These are phyloP conservation scores for Camellia japonica DNA, from an alignment of 148 eudicot species.

Conservation along the genomic window DNA sequence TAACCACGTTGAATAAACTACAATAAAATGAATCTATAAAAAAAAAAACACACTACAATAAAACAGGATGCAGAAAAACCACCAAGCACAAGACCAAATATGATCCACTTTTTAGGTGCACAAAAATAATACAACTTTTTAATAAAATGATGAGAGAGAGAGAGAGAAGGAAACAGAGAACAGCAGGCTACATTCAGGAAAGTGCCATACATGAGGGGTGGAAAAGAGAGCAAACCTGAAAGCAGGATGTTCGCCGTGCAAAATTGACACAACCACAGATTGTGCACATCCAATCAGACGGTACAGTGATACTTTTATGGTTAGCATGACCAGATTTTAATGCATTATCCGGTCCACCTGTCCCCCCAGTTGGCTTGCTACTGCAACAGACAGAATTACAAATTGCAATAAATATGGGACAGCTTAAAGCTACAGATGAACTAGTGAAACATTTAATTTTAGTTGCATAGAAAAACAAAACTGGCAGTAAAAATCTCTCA, in stretches of 20 bases:
- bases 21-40: too few species aligned
- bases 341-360: slow-evolving; percentile 56
- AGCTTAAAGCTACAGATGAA: not conserved
- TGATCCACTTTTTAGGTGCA: not conserved
- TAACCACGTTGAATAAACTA: too few species aligned
- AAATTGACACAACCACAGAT: slow-evolving; percentile 96
- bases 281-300: slow-evolving; percentile 96
- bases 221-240: slow-evolving; percentile 60
- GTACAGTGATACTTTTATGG: slow-evolving; percentile 51
- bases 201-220: not conserved
- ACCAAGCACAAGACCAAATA: not conserved
- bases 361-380: slow-evolving; percentile 88
- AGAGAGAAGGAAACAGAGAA: slow-evolving; percentile 2
- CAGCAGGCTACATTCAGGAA: not conserved
- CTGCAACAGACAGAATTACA: slow-evolving; percentile 51
- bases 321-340: slow-evolving; percentile 60
- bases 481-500: slow-evolving; percentile 33
- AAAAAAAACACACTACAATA: too few species aligned
- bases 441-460: slow-evolving; percentile 34
- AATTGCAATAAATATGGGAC: slow-evolving; percentile 8
- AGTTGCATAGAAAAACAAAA: not conserved
- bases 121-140: not conserved
- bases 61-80: slow-evolving; percentile 2
- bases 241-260: slow-evolving; percentile 90
- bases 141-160: not conserved